Evolutionary conservation across 495 filamentous ascomycete genomes (phyloP).

Genomic region (Pyronema omphalodes): DNA sequence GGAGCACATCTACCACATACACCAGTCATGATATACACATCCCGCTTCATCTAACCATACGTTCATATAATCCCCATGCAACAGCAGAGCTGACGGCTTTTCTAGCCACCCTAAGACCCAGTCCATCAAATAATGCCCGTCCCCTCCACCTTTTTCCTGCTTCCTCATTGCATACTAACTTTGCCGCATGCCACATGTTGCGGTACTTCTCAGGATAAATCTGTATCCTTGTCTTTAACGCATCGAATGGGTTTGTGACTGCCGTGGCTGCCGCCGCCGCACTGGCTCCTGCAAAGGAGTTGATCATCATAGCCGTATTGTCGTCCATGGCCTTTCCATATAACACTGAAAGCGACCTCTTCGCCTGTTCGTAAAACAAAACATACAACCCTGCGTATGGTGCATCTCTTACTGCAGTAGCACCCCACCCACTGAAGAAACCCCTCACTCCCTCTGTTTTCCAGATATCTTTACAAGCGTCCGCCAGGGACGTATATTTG

Average conservation of each 20-base stretch:
- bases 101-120: slow-evolving; percentile 70
- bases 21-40: neutral
- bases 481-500: slow-evolving; percentile 55
- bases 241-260: slow-evolving; percentile 90
- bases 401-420: slow-evolving; percentile 81
- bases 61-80: slow-evolving; percentile 94
- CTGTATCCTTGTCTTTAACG: slow-evolving; percentile 88
- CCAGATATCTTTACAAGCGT: slow-evolving; percentile 57
- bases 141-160: slow-evolving; percentile 23
- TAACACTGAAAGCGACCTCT: slow-evolving; percentile 39
- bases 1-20: neutral
- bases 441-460: slow-evolving; percentile 56
- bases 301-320: slow-evolving; percentile 43
- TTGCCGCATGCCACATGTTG: slow-evolving; percentile 63
- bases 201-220: slow-evolving; percentile 65
- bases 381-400: slow-evolving; percentile 94
- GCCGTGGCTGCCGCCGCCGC: slow-evolving; percentile 69
- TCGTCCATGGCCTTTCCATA: slow-evolving; percentile 17
- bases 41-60: slow-evolving; percentile 42
- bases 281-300: slow-evolving; percentile 61
- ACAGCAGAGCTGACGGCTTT: slow-evolving; percentile 85
- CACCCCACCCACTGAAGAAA: slow-evolving; percentile 85
- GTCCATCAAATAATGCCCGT: slow-evolving; percentile 64
- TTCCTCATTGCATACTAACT: slow-evolving; percentile 63
- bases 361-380: slow-evolving; percentile 79